These are phyloP conservation scores for Pseudogymnoascus pannorum DNA, from an alignment of 2,329 filamentous ascomycete genomes.

Conservation along the genomic window DNA sequence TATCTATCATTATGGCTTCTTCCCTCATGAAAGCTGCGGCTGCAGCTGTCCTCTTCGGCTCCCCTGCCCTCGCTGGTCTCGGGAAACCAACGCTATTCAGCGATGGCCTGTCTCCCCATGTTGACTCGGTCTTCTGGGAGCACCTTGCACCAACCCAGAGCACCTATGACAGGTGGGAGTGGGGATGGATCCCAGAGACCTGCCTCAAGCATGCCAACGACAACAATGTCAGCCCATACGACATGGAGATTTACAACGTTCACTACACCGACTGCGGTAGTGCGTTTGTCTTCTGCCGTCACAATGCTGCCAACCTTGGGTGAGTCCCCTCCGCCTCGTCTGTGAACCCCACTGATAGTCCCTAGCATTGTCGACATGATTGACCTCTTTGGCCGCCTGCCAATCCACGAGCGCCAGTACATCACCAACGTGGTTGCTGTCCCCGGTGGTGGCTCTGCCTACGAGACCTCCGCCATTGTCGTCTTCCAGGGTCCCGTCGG, in stretches of 20 bases:
- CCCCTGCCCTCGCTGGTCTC: neutral
- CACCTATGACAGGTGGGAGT: conserved; percentile 12
- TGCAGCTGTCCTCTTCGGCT: neutral
- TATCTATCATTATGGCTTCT: neutral
- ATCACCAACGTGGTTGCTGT: conserved; percentile 15
- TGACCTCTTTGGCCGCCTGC: conserved; percentile 15
- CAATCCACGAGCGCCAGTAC: conserved; percentile 17
- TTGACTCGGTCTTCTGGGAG: conserved; percentile 8
- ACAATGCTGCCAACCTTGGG: conserved; percentile 15
- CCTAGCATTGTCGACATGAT: conserved; percentile 15
- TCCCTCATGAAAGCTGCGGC: neutral
- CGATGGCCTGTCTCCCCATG: conserved; percentile 12
- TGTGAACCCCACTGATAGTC: neutral
- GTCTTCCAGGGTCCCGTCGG: neutral
- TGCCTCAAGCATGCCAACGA: conserved; percentile 14
- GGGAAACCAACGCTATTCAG: neutral
- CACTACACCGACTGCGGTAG: conserved; percentile 15
- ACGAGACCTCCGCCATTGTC: conserved; percentile 8
- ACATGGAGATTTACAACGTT: conserved; percentile 15
- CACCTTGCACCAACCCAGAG: conserved; percentile 4
- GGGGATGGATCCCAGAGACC: conserved; percentile 15
- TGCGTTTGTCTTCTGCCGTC: conserved; percentile 16
- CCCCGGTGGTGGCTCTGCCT: conserved; percentile 11
- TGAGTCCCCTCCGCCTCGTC: neutral
- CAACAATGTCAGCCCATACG: conserved; percentile 8